These are phyloP conservation scores for Cenococcum geophilum DNA, from an alignment of 495 filamentous ascomycete genomes.

Conservation along the genomic window DNA sequence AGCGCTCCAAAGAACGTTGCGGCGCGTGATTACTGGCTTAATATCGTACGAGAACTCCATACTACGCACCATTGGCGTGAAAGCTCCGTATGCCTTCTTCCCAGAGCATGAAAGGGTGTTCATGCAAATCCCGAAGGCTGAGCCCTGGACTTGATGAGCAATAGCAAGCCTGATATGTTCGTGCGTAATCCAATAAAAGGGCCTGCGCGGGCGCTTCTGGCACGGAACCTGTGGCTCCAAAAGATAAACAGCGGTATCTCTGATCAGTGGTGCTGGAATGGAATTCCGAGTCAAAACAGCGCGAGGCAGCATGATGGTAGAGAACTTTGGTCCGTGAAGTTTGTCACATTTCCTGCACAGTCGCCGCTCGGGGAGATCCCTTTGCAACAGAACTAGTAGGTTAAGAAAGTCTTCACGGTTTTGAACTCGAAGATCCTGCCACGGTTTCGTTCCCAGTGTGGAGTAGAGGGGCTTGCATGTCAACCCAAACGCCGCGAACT, in stretches of 20 bases:
- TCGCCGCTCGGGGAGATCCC: neutral
- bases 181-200: neutral
- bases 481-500: neutral
- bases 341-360: neutral
- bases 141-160: constrained; percentile 4
- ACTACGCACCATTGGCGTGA: neutral
- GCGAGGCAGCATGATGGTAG: neutral
- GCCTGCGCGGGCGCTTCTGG: neutral
- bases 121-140: constrained; percentile 42
- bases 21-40: neutral
- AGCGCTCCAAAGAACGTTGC: neutral
- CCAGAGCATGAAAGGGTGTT: constrained; percentile 64
- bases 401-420: neutral
- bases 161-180: neutral
- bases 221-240: neutral
- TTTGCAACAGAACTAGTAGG: neutral
- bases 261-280: neutral
- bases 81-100: constrained; percentile 50
- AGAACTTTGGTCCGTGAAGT: neutral
- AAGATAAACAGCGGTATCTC: neutral
- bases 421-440: neutral
- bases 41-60: neutral
- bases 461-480: neutral
- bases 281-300: neutral
- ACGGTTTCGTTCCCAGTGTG: neutral